phyloP scores from a whole-genome alignment of 352 stramenopile genomes.

The Phytophthora litchii region DNA sequence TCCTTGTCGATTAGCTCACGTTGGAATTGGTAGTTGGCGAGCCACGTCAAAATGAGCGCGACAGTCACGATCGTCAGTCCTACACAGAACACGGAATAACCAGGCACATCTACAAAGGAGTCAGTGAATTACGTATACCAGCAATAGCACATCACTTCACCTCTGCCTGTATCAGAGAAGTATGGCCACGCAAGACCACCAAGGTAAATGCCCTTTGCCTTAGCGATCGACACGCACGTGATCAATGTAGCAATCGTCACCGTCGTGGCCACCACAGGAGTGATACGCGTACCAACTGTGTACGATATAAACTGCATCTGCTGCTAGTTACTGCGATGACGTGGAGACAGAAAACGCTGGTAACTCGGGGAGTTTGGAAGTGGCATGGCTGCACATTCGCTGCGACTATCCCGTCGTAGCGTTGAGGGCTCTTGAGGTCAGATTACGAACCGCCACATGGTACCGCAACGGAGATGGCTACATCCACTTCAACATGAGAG shows the following conservation, averaged over 20 bases:
- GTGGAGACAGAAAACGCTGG: slow-evolving; percentile 1
- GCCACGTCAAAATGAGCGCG: slow-evolving; percentile 47
- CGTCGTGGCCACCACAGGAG: slow-evolving; percentile 41
- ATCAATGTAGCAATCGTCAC: slow-evolving; percentile 44
- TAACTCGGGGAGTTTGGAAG: slow-evolving; percentile 16
- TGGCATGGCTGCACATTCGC: slow-evolving; percentile 4
- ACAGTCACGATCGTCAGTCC: slow-evolving; percentile 37
- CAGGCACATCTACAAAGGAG: slow-evolving; percentile 1
- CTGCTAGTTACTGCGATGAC: not conserved
- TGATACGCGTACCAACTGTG: slow-evolving; percentile 20
- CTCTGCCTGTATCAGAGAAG: slow-evolving; percentile 57
- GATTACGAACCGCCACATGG: slow-evolving; percentile 1
- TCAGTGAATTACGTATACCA: too few species aligned
- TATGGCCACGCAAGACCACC: slow-evolving; percentile 59
- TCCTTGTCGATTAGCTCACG: slow-evolving; percentile 22
- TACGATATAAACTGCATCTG: slow-evolving; percentile 10
- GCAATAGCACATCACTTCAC: slow-evolving; percentile 6
- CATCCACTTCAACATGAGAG: slow-evolving; percentile 19
- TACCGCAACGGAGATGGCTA: slow-evolving; percentile 14
- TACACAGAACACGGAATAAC: slow-evolving; percentile 38
- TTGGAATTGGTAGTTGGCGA: slow-evolving; percentile 58
- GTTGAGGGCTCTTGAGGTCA: slow-evolving; percentile 17
- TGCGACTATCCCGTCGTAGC: slow-evolving; percentile 18
- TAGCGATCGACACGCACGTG: slow-evolving; percentile 49
- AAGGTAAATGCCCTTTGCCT: slow-evolving; percentile 44